Evolutionary conservation across 2,329 filamentous ascomycete species (phyloP).

Genomic region (Penicillium sp.): DNA sequence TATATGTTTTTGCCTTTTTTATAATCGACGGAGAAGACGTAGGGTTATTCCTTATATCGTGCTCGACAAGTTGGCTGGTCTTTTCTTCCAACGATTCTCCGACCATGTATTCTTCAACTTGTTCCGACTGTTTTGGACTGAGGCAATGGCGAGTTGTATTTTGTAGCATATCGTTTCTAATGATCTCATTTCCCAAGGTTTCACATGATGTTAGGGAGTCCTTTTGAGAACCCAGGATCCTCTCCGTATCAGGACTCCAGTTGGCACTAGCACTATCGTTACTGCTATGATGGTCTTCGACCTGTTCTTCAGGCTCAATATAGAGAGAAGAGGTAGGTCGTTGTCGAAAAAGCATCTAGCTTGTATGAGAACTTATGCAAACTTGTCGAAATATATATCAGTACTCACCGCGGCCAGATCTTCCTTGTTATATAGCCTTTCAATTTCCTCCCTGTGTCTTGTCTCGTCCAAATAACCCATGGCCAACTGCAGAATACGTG

Average conservation of each 20-base stretch:
- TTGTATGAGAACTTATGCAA: neutral
- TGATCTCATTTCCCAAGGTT: neutral
- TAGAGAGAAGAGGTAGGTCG: slow-evolving; percentile 6
- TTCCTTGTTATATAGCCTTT: slow-evolving; percentile 18
- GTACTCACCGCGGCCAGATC: slow-evolving; percentile 23
- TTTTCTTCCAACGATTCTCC: neutral
- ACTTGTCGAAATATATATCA: neutral
- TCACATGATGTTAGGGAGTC: neutral
- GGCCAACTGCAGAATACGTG: slow-evolving; percentile 25
- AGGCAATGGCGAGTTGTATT: neutral
- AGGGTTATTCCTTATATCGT: neutral
- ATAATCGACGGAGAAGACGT: neutral
- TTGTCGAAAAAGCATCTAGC: neutral
- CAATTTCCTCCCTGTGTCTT: slow-evolving; percentile 19
- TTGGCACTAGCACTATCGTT: neutral
- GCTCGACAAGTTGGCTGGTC: neutral
- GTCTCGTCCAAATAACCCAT: slow-evolving; percentile 22
- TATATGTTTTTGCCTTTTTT: neutral
- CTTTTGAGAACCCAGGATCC: neutral
- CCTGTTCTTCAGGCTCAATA: neutral
- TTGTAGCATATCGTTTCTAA: neutral
- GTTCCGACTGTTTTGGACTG: neutral
- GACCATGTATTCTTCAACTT: neutral
- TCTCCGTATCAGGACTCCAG: neutral
- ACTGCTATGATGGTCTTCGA: neutral